Evolutionary conservation across 345 rosid species (phyloP).

Genomic region (Toxicodendron radicans): DNA sequence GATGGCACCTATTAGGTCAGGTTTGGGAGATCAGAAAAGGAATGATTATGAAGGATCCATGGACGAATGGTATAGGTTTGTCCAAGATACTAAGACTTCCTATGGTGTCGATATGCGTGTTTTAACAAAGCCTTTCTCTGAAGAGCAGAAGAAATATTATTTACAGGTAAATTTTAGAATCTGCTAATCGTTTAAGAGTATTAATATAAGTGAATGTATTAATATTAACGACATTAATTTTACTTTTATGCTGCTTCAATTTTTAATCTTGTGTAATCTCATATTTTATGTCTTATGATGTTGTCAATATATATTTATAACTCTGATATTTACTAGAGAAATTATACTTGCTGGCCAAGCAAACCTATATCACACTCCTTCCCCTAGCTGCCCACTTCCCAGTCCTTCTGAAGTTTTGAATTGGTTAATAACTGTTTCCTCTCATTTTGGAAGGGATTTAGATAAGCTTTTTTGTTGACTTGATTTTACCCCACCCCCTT

Average conservation of each 20-base stretch:
- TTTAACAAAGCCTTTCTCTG: slow-evolving; percentile 64
- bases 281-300: not conserved
- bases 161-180: slow-evolving; percentile 54
- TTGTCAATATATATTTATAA: not conserved
- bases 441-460: not conserved
- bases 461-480: not conserved
- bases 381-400: not conserved
- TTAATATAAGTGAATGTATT: slow-evolving; percentile 4
- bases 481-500: no score
- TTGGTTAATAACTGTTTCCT: not conserved
- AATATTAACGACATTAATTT: not conserved
- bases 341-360: not conserved
- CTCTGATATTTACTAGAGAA: no score
- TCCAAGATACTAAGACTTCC: slow-evolving; percentile 53
- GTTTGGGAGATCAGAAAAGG: slow-evolving; percentile 60
- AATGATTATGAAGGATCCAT: slow-evolving; percentile 69
- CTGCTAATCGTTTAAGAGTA: not conserved
- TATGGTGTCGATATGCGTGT: slow-evolving; percentile 90
- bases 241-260: not conserved
- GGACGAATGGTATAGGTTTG: slow-evolving; percentile 83
- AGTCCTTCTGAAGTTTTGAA: not conserved
- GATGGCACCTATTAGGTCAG: slow-evolving; percentile 86
- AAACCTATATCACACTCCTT: not conserved
- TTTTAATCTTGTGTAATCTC: not conserved
- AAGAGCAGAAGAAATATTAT: slow-evolving; percentile 87